Evolutionary conservation across 768 basidiomycete genomes (phyloP).

Genomic region (Coprinellus micaceus): DNA sequence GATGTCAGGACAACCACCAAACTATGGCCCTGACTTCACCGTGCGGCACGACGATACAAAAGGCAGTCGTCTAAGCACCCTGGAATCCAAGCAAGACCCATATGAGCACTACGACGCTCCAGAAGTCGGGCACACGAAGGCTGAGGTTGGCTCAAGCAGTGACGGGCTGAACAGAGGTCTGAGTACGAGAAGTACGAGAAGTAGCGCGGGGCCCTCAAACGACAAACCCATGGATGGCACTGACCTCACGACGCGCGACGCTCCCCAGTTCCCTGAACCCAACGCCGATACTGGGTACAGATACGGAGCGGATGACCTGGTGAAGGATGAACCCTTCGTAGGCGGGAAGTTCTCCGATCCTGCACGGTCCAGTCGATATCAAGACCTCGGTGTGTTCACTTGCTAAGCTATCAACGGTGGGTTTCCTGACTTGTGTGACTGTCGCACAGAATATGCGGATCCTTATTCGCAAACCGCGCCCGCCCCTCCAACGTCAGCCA

Average conservation of each 20-base stretch:
- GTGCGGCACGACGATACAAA: background rate
- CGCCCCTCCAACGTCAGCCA: conserved; percentile 2
- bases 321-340: conserved; percentile 38
- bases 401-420: background rate
- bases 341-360: conserved; percentile 38
- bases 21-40: background rate
- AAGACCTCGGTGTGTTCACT: conserved; percentile 49
- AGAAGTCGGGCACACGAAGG: background rate
- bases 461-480: conserved; percentile 30
- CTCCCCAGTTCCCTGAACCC: background rate
- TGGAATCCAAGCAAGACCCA: background rate
- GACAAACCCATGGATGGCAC: background rate
- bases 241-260: background rate
- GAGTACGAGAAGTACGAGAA: background rate
- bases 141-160: background rate
- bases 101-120: background rate
- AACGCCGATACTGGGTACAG: background rate
- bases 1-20: conserved; percentile 3
- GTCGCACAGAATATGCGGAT: conserved; percentile 58
- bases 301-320: conserved; percentile 23
- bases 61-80: background rate
- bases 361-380: conserved; percentile 36
- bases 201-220: background rate
- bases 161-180: background rate
- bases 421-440: background rate